Base-by-base conservation (phyloP, 2,329 filamentous ascomycete genomes). In the Fusarium sp. region DNA sequence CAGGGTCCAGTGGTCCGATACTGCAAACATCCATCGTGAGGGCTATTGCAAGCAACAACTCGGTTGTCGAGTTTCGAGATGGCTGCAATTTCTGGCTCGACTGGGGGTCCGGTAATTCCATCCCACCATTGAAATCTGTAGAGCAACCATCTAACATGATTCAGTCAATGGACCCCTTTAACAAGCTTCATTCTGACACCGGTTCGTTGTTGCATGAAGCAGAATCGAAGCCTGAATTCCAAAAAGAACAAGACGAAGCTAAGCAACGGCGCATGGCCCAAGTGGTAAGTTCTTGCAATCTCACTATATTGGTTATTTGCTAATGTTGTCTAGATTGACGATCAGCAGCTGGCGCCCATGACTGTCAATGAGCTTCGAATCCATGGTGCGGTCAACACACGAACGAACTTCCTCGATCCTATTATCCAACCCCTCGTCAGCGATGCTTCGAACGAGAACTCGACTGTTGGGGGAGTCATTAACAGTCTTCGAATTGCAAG, bases 331-430 rank as follows among this genome's bases (percentile, higher is more conserved):
- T 54, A 80, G 79, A 75, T 80, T 67, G 70, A 89, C 70, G 87
- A 91, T 79, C 97, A 98, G 78, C 90, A 91, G 69, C 92, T 92
- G 41, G 88, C 96, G 58, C 95, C 96, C 39, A 92, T 96, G 73
- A 93, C 93, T 15, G 90, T 99, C 76, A 92, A 92, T 72, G 92
- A 93, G 42, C 87, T 99, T 76, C 89, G 91, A 72, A 85, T 99
- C 63, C 88, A 96, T 64, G 92, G 94, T 76, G 93, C 93, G 42
- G 86, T 87, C 63, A 90, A 96, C 76, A 97, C 95, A n/a, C 88
- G 96, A 67, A 87, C 87, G 72, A 85, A 86, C 66, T 97, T 99
- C 78, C 88, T 99, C 54, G 87, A 96, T 76, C 88, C 89, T 35
- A 84, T 97, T 59, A 89, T 98, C 78, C 82, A 89, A 57, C 94